Base-by-base conservation (phyloP, 306 rosid species). In the Amphicarpaea edgeworthii region DNA sequence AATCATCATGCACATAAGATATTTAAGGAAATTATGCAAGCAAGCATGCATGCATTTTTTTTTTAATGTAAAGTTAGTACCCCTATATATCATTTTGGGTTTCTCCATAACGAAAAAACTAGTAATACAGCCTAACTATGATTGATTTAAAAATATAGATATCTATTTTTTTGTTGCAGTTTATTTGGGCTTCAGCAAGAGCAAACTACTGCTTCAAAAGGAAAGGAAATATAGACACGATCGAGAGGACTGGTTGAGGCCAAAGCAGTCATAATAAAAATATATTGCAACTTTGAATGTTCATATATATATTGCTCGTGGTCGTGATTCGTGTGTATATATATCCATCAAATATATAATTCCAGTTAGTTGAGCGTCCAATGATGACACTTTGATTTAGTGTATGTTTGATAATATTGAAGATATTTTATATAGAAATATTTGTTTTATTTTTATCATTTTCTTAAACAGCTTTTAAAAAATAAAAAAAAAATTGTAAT, bases 231-330 rank as follows among this genome's bases (percentile, higher is more conserved):
- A 15, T 70, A 23, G 7, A 55, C 37, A 55, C 37, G 10, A 23
- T 26, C 30, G 30, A 26, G 30, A 26, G 45, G 57, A 46, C 63
- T 10, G 74, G 54, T 34, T 19, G 15, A 41, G 79, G 53, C 37
- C 74, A 62, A 30, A 61, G 54, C 65, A 60, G 47, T 54, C 73
- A 41, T 6, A 41, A 53, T 54, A 19, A 17, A 32, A 50, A 72
- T 32, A 49, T 12, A 71, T 66, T 61, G 79, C 53, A 30, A 3
- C 67, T 64, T 51, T 78, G 69, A 73, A 65, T 41, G 10, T 11
- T 24, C 10, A 26, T 28, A 28, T 55, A 21, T 23, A 10, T 10
- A 7, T 19, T 53, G 2, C 59, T 71, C 15, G 0, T 20, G 23
- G 17, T 54, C n/a, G 15, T 38, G 8, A n/a, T n/a, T n/a, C n/a